These are phyloP conservation scores for Trichoderma sp. DNA, from an alignment of 2,329 filamentous ascomycete species.

Conservation along the genomic window DNA sequence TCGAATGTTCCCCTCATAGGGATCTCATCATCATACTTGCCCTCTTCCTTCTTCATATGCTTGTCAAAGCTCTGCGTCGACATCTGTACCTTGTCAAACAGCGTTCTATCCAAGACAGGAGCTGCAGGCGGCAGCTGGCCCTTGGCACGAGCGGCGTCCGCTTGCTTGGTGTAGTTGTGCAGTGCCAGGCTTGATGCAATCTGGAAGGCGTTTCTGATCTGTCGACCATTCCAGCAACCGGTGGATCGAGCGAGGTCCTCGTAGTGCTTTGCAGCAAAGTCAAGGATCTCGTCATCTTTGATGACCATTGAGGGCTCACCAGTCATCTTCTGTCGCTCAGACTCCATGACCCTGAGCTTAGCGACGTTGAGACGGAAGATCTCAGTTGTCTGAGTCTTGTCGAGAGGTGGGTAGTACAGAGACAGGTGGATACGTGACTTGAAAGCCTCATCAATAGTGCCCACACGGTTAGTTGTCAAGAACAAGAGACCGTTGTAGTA, in stretches of 20 bases:
- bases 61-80: conserved; percentile 46
- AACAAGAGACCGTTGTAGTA: conserved; percentile 52
- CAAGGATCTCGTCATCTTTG: conserved; percentile 39
- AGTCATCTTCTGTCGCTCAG: conserved; percentile 40
- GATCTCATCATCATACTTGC: conserved; percentile 37
- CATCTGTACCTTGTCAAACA: conserved; percentile 48
- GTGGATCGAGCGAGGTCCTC: conserved; percentile 34
- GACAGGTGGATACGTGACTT: conserved; percentile 50
- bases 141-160: conserved; percentile 35
- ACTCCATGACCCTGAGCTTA: conserved; percentile 42
- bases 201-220: conserved; percentile 43
- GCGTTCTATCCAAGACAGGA: conserved; percentile 40
- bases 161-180: conserved; percentile 38
- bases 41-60: conserved; percentile 45
- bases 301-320: conserved; percentile 40
- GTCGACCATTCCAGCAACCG: conserved; percentile 42
- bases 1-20: conserved; percentile 41
- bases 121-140: conserved; percentile 41
- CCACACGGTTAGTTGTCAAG: conserved; percentile 54
- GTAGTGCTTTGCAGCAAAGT: conserved; percentile 41
- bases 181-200: conserved; percentile 42
- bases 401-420: conserved; percentile 46
- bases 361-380: conserved; percentile 46
- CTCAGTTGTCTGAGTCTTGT: conserved; percentile 42
- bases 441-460: conserved; percentile 52